These are phyloP conservation scores for Trichophyton schoenleinii DNA, from an alignment of 2,329 filamentous ascomycete species.

Conservation along the genomic window DNA sequence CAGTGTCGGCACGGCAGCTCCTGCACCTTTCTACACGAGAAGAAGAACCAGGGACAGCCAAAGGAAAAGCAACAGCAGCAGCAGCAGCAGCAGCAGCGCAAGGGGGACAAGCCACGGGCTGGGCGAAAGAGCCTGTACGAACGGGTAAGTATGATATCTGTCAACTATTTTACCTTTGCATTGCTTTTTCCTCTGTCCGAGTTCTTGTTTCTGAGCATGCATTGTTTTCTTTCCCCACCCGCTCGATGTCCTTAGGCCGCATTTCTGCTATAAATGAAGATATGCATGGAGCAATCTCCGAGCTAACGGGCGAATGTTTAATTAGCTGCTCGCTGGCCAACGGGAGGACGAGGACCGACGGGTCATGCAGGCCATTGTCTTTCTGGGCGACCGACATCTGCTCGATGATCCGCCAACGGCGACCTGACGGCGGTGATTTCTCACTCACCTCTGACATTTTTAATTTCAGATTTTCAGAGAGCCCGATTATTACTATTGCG, in stretches of 20 bases:
- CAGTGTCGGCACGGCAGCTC: constrained; percentile 31
- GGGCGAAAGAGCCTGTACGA: constrained; percentile 32
- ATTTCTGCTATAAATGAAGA: background rate
- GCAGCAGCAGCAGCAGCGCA: constrained; percentile 8
- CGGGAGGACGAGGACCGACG: constrained; percentile 31
- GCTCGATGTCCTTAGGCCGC: background rate
- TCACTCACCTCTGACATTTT: no score
- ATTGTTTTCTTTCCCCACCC: background rate
- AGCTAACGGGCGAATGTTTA: constrained; percentile 6
- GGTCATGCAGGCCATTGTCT: constrained; percentile 32
- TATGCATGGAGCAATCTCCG: background rate
- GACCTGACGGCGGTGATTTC: background rate
- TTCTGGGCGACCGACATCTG: constrained; percentile 31
- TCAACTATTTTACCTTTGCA: background rate
- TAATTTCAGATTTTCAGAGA: no score
- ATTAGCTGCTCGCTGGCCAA: constrained; percentile 31
- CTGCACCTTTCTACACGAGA: constrained; percentile 34
- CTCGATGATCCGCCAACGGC: constrained; percentile 14
- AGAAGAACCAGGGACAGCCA: constrained; percentile 17
- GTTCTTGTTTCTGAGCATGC: background rate
- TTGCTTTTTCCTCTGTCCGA: background rate
- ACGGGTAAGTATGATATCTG: constrained; percentile 24
- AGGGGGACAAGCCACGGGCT: constrained; percentile 13
- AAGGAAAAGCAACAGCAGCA: background rate
- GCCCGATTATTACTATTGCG: no score